Evolutionary conservation across 306 rosid species (phyloP).

Genomic region (Cucurbita argyrosperma): DNA sequence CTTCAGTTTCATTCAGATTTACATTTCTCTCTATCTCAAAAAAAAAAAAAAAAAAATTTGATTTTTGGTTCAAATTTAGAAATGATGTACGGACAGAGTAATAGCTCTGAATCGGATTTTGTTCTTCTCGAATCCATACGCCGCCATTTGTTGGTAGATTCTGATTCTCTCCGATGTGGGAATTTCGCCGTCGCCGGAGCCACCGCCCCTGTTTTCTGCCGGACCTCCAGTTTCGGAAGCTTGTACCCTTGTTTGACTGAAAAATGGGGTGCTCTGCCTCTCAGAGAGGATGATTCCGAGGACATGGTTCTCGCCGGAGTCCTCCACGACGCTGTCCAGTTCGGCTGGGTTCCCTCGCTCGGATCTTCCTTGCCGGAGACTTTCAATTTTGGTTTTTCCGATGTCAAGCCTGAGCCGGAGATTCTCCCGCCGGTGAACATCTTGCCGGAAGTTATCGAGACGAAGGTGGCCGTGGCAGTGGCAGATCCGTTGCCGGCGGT

Average conservation of each 20-base stretch:
- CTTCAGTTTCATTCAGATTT: background rate
- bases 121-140: slow-evolving; percentile 26
- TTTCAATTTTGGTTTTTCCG: slow-evolving; percentile 2
- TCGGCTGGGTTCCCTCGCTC: slow-evolving; percentile 75
- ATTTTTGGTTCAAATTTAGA: background rate
- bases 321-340: slow-evolving; percentile 43
- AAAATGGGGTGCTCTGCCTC: slow-evolving; percentile 46
- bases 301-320: slow-evolving; percentile 73
- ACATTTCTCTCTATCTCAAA: background rate
- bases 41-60: background rate
- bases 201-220: slow-evolving; percentile 6
- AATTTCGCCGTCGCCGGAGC: background rate
- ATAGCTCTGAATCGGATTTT: slow-evolving; percentile 12
- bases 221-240: slow-evolving; percentile 52
- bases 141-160: slow-evolving; percentile 32
- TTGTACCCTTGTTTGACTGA: slow-evolving; percentile 60
- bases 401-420: slow-evolving; percentile 26
- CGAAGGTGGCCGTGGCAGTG: background rate
- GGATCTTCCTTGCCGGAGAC: slow-evolving; percentile 10
- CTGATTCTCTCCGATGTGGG: slow-evolving; percentile 8
- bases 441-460: background rate
- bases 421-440: slow-evolving; percentile 2
- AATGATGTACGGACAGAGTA: slow-evolving; percentile 15
- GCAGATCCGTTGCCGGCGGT: background rate
- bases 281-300: slow-evolving; percentile 62